These are phyloP conservation scores for Aspergillus fumigatiaffinis DNA, from an alignment of 2,329 filamentous ascomycete species.

Conservation along the genomic window DNA sequence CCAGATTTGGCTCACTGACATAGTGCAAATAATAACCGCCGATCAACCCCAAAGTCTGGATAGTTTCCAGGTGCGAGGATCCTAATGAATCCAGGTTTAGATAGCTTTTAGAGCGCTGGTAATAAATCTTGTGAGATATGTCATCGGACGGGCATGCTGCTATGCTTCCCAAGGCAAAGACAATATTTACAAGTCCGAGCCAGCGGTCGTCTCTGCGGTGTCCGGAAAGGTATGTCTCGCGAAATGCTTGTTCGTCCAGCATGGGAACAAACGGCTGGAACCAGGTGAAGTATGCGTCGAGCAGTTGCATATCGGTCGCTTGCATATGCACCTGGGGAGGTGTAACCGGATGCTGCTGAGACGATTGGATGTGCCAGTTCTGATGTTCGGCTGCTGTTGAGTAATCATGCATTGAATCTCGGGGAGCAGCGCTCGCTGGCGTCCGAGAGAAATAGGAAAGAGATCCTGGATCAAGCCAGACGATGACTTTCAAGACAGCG, in stretches of 20 bases:
- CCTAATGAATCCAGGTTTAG: slow-evolving; percentile 65
- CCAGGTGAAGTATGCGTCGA: slow-evolving; percentile 72
- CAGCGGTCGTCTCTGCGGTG: slow-evolving; percentile 64
- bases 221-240: slow-evolving; percentile 60
- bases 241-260: slow-evolving; percentile 68
- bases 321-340: slow-evolving; percentile 51
- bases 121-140: slow-evolving; percentile 66
- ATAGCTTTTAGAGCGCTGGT: slow-evolving; percentile 63
- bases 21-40: slow-evolving; percentile 77
- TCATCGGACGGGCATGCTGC: slow-evolving; percentile 61
- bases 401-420: slow-evolving; percentile 16
- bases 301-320: slow-evolving; percentile 63
- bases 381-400: slow-evolving; percentile 14
- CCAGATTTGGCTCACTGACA: slow-evolving; percentile 72
- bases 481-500: slow-evolving; percentile 68
- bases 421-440: slow-evolving; percentile 19
- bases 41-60: slow-evolving; percentile 68
- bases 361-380: slow-evolving; percentile 21
- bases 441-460: slow-evolving; percentile 46
- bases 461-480: slow-evolving; percentile 51
- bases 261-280: slow-evolving; percentile 70
- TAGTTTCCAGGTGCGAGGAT: slow-evolving; percentile 67
- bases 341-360: slow-evolving; percentile 37
- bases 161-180: slow-evolving; percentile 71
- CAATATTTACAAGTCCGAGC: slow-evolving; percentile 70